phyloP scores from a whole-genome alignment of 441 rosid species.

The Cnidoscolus chayamansa region DNA sequence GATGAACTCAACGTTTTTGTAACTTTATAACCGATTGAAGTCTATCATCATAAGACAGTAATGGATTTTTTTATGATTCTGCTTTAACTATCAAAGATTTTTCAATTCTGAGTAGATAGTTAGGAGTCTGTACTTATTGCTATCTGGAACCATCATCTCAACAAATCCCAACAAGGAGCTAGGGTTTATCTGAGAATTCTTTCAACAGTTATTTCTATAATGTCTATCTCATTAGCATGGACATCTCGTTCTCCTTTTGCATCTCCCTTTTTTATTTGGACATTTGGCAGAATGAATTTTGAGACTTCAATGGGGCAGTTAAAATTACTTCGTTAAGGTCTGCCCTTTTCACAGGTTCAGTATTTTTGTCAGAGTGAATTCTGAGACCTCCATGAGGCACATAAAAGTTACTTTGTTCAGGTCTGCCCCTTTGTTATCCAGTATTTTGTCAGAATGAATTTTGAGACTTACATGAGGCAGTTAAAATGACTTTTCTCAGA shows the following conservation, averaged over 20 bases:
- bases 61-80: not conserved
- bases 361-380: not conserved
- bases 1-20: slow-evolving; percentile 11
- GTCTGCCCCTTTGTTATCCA: not conserved
- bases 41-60: not conserved
- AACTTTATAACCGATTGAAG: slow-evolving; percentile 13
- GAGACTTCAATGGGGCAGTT: not conserved
- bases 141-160: not conserved
- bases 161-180: not conserved
- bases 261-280: not conserved
- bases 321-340: too few species aligned
- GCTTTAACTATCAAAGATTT: slow-evolving; percentile 6
- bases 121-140: not conserved
- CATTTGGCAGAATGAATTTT: not conserved
- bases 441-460: not conserved
- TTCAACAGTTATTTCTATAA: not conserved
- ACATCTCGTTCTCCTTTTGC: not conserved
- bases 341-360: not conserved
- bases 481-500: not conserved
- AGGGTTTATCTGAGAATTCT: slow-evolving; percentile 3
- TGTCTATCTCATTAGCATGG: not conserved
- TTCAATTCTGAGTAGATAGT: not conserved
- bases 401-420: too few species aligned
- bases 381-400: too few species aligned
- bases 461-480: not conserved